Base-by-base conservation (phyloP, 1,284 basidiomycete species). In the Serendipita sp. region DNA sequence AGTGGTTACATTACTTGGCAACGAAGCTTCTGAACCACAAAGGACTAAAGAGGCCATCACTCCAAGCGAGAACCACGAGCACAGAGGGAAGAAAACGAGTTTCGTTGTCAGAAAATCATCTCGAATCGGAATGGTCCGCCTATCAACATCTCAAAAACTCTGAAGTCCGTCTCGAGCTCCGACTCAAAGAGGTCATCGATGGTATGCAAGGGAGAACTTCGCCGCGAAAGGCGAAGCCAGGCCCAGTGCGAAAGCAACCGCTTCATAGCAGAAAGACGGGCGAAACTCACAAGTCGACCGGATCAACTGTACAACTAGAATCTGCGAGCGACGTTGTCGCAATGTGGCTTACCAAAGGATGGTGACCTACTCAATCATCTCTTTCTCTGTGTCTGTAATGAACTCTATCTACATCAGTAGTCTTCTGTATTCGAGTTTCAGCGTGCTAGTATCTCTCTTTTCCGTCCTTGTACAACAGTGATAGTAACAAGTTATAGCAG, bases 401-500 rank as follows among this genome's bases (percentile, higher is more conserved):
- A 22, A 22, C 35, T 38, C 35, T 1, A 38, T 12, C 35, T 38
- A 12, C 35, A 38, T 38, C 35, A 38, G 12, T 12, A 38, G 12
- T 38, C 35, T 38, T 12, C 35, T 38, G 35, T 38, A 38, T 38
- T 38, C 12, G 1, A 6, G 35, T 38, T 38, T 38, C 12, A 12
- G 35, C 12, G 35, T 38, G 35, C 35, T 22, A 8, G 15, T 49
- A 49, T 49, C 45, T n/a, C 45, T 49, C 8, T 29, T 29, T 38
- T 38, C 35, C 12, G 6, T 38, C 35, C 35, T 12, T 12, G 5
- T 38, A 12, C 35, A 38, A 5, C 6, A 38, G 5, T 12, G 35
- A 38, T 12, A 38, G 35, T 38, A 38, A 38, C 12, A 38, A 38
- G 35, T 43, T 62, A 82, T 69, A 93, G 70, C 61, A 89, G 71